Conservation (phyloP, 2,329 filamentous ascomycete species). For the Pseudogymnoascus sp. region DNA sequence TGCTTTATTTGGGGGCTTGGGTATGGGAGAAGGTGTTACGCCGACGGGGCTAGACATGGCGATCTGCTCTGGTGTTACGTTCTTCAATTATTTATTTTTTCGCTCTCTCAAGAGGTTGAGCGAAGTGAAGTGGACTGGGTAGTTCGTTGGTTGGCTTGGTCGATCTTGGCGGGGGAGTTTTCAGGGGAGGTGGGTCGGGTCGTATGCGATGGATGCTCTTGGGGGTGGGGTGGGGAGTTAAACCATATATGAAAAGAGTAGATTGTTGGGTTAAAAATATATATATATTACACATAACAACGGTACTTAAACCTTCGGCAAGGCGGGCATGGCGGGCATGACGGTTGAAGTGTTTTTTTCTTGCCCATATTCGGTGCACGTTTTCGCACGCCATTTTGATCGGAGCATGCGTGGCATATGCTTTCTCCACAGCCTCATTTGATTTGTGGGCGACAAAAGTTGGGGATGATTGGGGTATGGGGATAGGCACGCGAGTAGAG, state of each 20-base stretch:
- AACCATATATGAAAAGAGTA: slow-evolving; percentile 4
- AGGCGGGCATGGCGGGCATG: not conserved
- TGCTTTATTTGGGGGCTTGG: not conserved
- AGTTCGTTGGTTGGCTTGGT: not conserved
- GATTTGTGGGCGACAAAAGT: no score
- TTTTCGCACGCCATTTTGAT: no score
- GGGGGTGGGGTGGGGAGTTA: not conserved
- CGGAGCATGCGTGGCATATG: no score
- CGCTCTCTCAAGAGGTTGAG: not conserved
- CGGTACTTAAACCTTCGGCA: not conserved
- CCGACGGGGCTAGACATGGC: not conserved
- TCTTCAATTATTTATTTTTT: not conserved
- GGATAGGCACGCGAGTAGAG: no score
- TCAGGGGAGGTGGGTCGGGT: not conserved
- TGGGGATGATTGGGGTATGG: no score
- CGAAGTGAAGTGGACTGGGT: not conserved
- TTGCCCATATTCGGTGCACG: not conserved
- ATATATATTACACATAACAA: not conserved
- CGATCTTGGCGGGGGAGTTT: not conserved
- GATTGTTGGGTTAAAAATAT: slow-evolving; percentile 3
- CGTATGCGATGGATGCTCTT: not conserved
- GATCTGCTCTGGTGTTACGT: not conserved
- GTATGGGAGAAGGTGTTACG: not conserved
- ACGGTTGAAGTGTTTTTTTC: not conserved
- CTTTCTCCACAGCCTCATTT: no score